A percentile compares a stretch with the other conserved stretches of the same genome.
phyloP scores from a whole-genome alignment of 1,284 basidiomycete genomes.

The Pseudozyma tsukubaensis region DNA sequence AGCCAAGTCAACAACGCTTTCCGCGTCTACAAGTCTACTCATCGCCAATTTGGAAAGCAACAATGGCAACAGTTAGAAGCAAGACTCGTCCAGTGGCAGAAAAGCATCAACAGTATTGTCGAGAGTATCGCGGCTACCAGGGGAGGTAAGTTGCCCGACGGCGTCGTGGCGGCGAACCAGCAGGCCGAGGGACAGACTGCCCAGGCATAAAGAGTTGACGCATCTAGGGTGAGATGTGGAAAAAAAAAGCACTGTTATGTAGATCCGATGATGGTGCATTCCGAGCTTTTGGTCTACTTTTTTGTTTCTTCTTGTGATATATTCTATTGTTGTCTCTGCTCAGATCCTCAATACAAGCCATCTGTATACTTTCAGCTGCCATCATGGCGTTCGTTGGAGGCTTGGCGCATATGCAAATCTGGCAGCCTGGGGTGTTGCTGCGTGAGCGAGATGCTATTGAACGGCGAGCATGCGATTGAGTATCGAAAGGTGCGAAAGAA shows the following conservation, averaged over 20 bases:
- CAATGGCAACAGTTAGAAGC: constrained; percentile 64
- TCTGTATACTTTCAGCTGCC: too few relatives aligned
- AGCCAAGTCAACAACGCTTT: constrained; percentile 64
- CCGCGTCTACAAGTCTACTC: constrained; percentile 63
- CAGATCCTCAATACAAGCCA: background rate
- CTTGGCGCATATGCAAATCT: background rate
- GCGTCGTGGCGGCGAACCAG: background rate
- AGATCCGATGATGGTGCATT: background rate
- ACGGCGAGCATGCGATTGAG: background rate
- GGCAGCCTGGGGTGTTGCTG: background rate
- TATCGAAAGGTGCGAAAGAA: background rate
- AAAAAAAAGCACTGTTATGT: background rate
- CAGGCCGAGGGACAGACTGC: background rate
- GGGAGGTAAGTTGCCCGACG: constrained; percentile 30
- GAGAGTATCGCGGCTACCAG: constrained; percentile 49
- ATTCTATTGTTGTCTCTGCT: background rate
- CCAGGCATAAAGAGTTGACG: constrained; percentile 3
- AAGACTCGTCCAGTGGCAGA: constrained; percentile 62
- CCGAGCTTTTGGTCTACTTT: background rate
- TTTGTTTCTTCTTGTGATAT: background rate
- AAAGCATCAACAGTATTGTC: constrained; percentile 56
- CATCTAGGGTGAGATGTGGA: background rate
- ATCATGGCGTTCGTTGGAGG: too few relatives aligned
- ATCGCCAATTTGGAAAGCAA: constrained; percentile 60
- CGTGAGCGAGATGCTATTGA: background rate